Evolutionary conservation across 106 monocot genomes (phyloP).

Genomic region (Phalaenopsis equestris): DNA sequence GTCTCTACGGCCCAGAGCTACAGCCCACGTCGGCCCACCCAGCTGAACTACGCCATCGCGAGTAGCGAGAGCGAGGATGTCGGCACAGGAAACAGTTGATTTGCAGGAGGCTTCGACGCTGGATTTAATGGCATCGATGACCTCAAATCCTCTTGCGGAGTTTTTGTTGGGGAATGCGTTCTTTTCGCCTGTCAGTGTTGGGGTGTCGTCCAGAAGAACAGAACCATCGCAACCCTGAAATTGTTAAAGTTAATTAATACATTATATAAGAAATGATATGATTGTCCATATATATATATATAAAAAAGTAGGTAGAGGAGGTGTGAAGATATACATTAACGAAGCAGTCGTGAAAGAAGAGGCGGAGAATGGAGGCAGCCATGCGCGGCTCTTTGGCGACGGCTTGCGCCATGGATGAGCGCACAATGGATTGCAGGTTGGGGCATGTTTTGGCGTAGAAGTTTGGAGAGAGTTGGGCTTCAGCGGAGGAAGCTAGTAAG

Average conservation of each 20-base stretch:
- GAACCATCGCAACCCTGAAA: neutral
- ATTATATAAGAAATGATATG: no score
- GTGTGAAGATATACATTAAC: constrained; percentile 6
- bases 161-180: neutral
- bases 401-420: constrained; percentile 15
- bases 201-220: neutral
- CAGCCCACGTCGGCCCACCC: no score
- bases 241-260: no score
- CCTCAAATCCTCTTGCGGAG: neutral
- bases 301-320: no score
- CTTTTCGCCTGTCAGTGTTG: neutral
- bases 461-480: neutral
- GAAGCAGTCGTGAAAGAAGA: constrained; percentile 42
- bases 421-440: constrained; percentile 17
- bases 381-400: constrained; percentile 7
- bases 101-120: neutral
- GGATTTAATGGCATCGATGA: neutral
- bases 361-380: constrained; percentile 40
- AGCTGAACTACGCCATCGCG: no score
- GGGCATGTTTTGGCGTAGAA: constrained; percentile 27
- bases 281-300: no score
- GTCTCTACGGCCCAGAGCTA: no score
- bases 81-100: neutral
- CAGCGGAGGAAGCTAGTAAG: neutral
- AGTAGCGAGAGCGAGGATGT: no score